These are phyloP conservation scores for Kuraishia piskuri DNA, from an alignment of 805 yeast genomes.

Conservation along the genomic window DNA sequence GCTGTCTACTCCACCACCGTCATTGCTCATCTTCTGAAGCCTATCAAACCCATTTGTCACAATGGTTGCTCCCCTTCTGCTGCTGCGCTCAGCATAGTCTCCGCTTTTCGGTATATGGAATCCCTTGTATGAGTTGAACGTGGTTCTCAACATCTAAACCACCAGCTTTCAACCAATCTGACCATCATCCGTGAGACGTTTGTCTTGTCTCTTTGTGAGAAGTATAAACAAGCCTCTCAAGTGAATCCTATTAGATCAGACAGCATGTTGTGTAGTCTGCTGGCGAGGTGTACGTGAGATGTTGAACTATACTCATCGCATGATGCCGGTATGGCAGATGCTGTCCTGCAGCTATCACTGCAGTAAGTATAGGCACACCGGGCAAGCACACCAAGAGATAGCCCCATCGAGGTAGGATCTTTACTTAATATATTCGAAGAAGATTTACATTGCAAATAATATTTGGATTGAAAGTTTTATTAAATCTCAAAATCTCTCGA, in stretches of 20 bases:
- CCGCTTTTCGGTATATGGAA: slow-evolving; percentile 2
- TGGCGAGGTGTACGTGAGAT: too few relatives aligned
- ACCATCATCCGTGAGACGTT: neutral
- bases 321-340: too few relatives aligned
- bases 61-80: slow-evolving; percentile 1
- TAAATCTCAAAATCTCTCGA: neutral
- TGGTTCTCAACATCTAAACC: slow-evolving; percentile 1
- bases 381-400: too few relatives aligned
- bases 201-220: neutral
- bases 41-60: slow-evolving; percentile 34
- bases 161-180: neutral
- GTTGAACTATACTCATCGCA: too few relatives aligned
- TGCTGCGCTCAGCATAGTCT: neutral
- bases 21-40: slow-evolving; percentile 24
- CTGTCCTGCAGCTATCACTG: too few relatives aligned
- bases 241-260: too few relatives aligned
- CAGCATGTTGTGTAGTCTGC: too few relatives aligned
- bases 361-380: too few relatives aligned
- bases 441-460: too few relatives aligned
- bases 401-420: too few relatives aligned
- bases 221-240: neutral
- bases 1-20: slow-evolving; percentile 4
- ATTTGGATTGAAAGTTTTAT: neutral
- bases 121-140: slow-evolving; percentile 1
- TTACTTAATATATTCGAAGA: too few relatives aligned